Percentiles rank a stretch among this genome's conserved stretches.
Conservation (phyloP, 352 stramenopile species). For the Globisporangium uncinulatum region DNA sequence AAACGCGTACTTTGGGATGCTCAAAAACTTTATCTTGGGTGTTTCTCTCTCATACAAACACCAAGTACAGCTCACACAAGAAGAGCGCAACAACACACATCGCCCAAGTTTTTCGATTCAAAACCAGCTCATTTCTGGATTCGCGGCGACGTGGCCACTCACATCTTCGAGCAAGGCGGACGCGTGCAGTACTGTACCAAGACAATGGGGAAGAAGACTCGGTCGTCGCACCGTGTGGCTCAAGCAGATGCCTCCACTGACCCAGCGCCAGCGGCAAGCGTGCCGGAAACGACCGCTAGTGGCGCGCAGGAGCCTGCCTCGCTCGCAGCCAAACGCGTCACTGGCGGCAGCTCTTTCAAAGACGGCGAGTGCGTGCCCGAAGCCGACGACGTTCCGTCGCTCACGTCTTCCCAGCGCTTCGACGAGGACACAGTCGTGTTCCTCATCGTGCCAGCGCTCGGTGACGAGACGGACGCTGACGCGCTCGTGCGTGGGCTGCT, state of each 20-base stretch:
- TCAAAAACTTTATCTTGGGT: too few species aligned
- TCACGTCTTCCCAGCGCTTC: constrained; percentile 53
- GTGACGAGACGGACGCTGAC: constrained; percentile 15
- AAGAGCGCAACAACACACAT: too few species aligned
- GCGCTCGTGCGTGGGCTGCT: constrained; percentile 34
- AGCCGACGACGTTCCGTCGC: constrained; percentile 63
- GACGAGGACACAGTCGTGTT: constrained; percentile 69
- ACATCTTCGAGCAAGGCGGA: too few species aligned
- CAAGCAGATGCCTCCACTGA: too few species aligned
- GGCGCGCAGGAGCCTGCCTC: constrained; percentile 13
- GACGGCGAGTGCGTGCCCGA: constrained; percentile 54
- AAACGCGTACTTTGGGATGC: too few species aligned
- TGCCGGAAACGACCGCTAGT: background rate
- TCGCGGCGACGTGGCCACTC: background rate
- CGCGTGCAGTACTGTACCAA: background rate
- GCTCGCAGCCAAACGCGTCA: background rate
- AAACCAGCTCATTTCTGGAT: constrained; percentile 7
- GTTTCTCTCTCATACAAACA: too few species aligned
- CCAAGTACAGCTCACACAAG: too few species aligned
- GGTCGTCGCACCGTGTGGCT: background rate
- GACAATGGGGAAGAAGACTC: constrained; percentile 7
- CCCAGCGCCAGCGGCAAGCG: background rate
- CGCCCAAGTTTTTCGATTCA: too few species aligned
- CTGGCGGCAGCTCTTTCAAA: constrained; percentile 13
- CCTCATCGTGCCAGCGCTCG: constrained; percentile 54